These are phyloP conservation scores for Priceomyces castillae DNA, from an alignment of 805 yeast species.

Conservation along the genomic window DNA sequence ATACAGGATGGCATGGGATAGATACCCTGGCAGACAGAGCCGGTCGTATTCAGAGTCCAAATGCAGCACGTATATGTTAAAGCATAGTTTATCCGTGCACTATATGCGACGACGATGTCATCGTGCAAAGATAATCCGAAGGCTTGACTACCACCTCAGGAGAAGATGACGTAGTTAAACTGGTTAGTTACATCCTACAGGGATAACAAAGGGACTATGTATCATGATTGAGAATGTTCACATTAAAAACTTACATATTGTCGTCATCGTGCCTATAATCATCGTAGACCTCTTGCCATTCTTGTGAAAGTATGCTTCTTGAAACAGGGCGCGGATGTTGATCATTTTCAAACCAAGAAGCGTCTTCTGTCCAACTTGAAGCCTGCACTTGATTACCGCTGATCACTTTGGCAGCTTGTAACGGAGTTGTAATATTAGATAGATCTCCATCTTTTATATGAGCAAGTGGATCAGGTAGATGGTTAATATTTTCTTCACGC, in stretches of 20 bases:
- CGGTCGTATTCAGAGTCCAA: too few relatives aligned
- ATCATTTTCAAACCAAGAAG: slow-evolving; percentile 9
- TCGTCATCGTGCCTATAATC: slow-evolving; percentile 44
- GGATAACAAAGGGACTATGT: not conserved
- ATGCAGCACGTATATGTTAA: not conserved
- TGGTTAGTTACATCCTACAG: not conserved
- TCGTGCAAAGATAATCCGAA: not conserved
- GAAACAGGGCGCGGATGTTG: slow-evolving; percentile 4
- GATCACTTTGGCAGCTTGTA: slow-evolving; percentile 39
- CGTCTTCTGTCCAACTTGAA: slow-evolving; percentile 34
- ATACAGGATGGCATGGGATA: too few relatives aligned
- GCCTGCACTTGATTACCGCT: slow-evolving; percentile 40
- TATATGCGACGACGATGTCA: not conserved
- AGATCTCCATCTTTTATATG: slow-evolving; percentile 42
- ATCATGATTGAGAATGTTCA: not conserved
- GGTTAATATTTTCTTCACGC: slow-evolving; percentile 14
- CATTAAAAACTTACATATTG: slow-evolving; percentile 11
- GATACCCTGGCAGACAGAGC: too few relatives aligned
- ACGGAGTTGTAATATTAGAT: slow-evolving; percentile 27
- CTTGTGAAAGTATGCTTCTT: slow-evolving; percentile 21
- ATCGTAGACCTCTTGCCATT: slow-evolving; percentile 39
- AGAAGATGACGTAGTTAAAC: not conserved
- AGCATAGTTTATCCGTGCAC: not conserved
- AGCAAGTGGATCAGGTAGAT: slow-evolving; percentile 43
- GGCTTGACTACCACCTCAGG: too few relatives aligned